Percentiles rank a stretch among this genome's conserved stretches.
Evolutionary conservation across 768 basidiomycete genomes (phyloP).

Genomic region (Tylopilus rubrobrunneus): DNA sequence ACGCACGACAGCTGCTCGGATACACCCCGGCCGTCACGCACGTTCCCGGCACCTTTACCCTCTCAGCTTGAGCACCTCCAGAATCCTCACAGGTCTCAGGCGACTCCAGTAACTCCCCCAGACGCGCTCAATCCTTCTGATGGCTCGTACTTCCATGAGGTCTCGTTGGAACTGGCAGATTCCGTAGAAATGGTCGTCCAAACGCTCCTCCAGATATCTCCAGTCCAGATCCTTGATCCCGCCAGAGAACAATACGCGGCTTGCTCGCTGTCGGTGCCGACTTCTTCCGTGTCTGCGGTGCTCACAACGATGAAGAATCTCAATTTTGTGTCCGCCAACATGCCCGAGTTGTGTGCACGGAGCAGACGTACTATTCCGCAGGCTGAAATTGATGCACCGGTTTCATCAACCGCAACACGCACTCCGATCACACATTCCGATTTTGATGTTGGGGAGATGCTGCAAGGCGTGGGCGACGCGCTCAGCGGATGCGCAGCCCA

Average conservation of each 20-base stretch:
- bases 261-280: constrained; percentile 83
- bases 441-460: constrained; percentile 88
- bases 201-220: constrained; percentile 86
- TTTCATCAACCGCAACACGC: constrained; percentile 18
- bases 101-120: constrained; percentile 8
- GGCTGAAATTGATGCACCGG: constrained; percentile 15
- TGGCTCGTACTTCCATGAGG: constrained; percentile 49
- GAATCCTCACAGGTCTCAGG: constrained; percentile 53
- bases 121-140: constrained; percentile 20
- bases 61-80: constrained; percentile 72
- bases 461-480: constrained; percentile 87
- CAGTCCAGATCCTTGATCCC: constrained; percentile 86
- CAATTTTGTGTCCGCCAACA: constrained; percentile 89
- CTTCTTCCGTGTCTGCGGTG: constrained; percentile 82
- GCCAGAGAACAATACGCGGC: constrained; percentile 91
- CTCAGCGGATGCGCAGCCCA: constrained; percentile 81
- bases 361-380: constrained; percentile 13
- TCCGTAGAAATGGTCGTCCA: constrained; percentile 88
- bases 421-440: constrained; percentile 40
- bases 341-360: constrained; percentile 40
- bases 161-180: constrained; percentile 88
- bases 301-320: constrained; percentile 91
- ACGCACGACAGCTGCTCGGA: constrained; percentile 25
- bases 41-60: constrained; percentile 77
- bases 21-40: constrained; percentile 62